Conservation (phyloP, 2,329 filamentous ascomycete genomes). For the Tolypocladium amazonense region DNA sequence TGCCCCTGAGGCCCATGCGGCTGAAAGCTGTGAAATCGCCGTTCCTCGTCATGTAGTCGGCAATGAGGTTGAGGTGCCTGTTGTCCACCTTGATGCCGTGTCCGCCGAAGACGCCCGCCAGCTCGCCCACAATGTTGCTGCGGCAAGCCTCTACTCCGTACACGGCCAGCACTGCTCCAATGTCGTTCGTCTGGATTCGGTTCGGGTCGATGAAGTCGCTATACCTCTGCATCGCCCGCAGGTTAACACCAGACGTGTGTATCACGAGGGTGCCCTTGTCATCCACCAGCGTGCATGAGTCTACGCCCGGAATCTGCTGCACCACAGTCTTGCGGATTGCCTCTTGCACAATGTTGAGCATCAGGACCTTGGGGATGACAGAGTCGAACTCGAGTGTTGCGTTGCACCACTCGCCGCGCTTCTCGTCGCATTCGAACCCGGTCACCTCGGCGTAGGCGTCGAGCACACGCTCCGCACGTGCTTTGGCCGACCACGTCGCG, state of each 20-base stretch:
- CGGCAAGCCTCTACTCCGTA: conserved; percentile 95
- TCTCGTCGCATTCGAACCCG: conserved; percentile 70
- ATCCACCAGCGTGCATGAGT: conserved; percentile 54
- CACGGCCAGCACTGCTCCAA: conserved; percentile 68
- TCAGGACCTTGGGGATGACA: conserved; percentile 76
- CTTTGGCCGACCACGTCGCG: conserved; percentile 27
- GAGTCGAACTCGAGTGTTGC: conserved; percentile 77
- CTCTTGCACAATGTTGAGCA: conserved; percentile 81
- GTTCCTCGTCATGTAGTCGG: conserved; percentile 93
- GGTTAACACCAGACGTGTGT: conserved; percentile 75
- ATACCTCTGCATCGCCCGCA: conserved; percentile 83
- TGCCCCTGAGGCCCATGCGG: conserved; percentile 75
- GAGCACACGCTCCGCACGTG: conserved; percentile 55
- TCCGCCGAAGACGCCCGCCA: conserved; percentile 73
- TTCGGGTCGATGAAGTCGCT: conserved; percentile 78
- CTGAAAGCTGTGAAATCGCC: conserved; percentile 88
- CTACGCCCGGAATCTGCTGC: conserved; percentile 73
- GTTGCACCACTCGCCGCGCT: conserved; percentile 61
- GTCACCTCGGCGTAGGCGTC: conserved; percentile 56
- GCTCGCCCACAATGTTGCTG: conserved; percentile 74
- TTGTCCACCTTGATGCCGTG: conserved; percentile 91
- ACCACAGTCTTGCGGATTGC: conserved; percentile 71
- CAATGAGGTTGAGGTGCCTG: conserved; percentile 89
- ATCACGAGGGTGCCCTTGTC: conserved; percentile 44
- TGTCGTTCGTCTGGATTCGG: conserved; percentile 83